Conservation (phyloP, 768 basidiomycete genomes). For the Lactarius tabidus region DNA sequence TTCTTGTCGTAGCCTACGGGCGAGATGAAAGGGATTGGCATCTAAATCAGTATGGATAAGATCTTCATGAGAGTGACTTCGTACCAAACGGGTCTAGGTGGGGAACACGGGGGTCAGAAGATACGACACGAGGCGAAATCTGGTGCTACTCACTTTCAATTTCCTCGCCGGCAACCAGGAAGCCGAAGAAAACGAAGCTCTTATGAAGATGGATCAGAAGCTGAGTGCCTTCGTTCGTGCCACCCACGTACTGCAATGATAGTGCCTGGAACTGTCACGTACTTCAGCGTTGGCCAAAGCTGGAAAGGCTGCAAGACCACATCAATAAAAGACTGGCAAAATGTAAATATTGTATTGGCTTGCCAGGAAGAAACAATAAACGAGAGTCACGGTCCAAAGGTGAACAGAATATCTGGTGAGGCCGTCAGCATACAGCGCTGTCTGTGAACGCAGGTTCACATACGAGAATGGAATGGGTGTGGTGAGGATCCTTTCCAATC, state of each 20-base stretch:
- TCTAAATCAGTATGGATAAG: slow-evolving; percentile 10
- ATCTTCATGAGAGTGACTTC: slow-evolving; percentile 18
- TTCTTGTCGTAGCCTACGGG: slow-evolving; percentile 61
- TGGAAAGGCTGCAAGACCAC: slow-evolving; percentile 53
- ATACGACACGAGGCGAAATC: slow-evolving; percentile 5
- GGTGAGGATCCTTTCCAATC: slow-evolving; percentile 67
- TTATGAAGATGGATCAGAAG: slow-evolving; percentile 27
- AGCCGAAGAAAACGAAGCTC: slow-evolving; percentile 71
- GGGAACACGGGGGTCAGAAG: slow-evolving; percentile 14
- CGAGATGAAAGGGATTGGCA: background rate
- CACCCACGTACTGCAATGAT: slow-evolving; percentile 41
- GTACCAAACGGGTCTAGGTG: slow-evolving; percentile 45
- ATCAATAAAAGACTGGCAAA: slow-evolving; percentile 10
- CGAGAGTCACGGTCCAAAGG: slow-evolving; percentile 58
- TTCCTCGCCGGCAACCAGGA: slow-evolving; percentile 69
- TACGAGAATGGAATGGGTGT: slow-evolving; percentile 76
- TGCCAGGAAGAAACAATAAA: slow-evolving; percentile 62
- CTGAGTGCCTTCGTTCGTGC: background rate
- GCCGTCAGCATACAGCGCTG: background rate
- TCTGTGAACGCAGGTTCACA: slow-evolving; percentile 25
- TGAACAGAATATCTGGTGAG: slow-evolving; percentile 57
- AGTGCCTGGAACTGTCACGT: slow-evolving; percentile 64
- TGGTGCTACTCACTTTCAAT: slow-evolving; percentile 55
- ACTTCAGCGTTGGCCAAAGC: slow-evolving; percentile 49
- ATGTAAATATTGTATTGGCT: slow-evolving; percentile 19